These are phyloP conservation scores for Globisporangium rhizosaccharum DNA, from an alignment of 352 stramenopile species.

Conservation along the genomic window DNA sequence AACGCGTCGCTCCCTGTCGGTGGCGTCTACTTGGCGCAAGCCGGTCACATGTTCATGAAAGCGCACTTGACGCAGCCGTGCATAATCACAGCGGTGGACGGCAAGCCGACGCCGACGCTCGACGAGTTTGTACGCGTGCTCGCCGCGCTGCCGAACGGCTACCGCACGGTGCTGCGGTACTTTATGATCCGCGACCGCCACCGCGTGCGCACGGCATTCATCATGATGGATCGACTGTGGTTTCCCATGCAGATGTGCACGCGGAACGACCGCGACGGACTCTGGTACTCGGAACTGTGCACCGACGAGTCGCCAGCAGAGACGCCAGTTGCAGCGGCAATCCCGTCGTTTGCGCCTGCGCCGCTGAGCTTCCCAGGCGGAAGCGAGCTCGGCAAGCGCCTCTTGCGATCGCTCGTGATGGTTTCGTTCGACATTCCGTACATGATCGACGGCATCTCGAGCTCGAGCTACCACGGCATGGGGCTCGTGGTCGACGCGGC, in stretches of 20 bases:
- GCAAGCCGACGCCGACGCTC: conserved; percentile 72
- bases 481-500: conserved; percentile 85
- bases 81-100: conserved; percentile 84
- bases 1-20: conserved; percentile 76
- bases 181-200: conserved; percentile 85
- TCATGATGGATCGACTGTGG: conserved; percentile 88
- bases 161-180: conserved; percentile 79
- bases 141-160: conserved; percentile 64
- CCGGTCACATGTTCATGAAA: conserved; percentile 90
- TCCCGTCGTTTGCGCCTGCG: conserved; percentile 49
- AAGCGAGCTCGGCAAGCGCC: conserved; percentile 60
- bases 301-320: conserved; percentile 14
- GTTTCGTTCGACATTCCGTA: conserved; percentile 91
- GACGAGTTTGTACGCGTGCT: conserved; percentile 80
- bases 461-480: conserved; percentile 84
- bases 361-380: conserved; percentile 68
- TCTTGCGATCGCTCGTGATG: conserved; percentile 83
- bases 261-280: conserved; percentile 62
- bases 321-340: conserved; percentile 15
- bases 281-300: conserved; percentile 56
- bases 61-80: conserved; percentile 77
- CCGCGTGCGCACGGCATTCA: conserved; percentile 78
- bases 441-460: conserved; percentile 88
- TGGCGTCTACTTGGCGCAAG: conserved; percentile 80
- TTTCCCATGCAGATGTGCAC: conserved; percentile 83